Conservation (phyloP, 2,329 filamentous ascomycete species). For the Alternaria angustiovoidea region DNA sequence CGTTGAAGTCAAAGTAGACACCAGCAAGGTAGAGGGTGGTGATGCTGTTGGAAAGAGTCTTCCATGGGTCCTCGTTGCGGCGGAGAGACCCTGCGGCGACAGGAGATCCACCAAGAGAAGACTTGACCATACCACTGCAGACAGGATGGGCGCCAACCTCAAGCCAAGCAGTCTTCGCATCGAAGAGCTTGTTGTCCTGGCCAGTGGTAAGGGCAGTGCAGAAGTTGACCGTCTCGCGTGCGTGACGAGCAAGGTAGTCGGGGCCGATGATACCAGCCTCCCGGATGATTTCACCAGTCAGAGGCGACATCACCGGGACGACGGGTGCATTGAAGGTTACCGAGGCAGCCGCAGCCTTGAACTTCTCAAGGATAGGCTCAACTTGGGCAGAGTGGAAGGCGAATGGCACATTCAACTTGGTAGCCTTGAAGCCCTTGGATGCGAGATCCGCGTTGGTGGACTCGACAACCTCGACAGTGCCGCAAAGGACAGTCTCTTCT, state of each 20-base stretch:
- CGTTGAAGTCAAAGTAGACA: constrained; percentile 72
- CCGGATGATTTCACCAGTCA: constrained; percentile 67
- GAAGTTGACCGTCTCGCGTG: constrained; percentile 75
- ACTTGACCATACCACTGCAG: constrained; percentile 72
- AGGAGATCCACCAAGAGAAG: constrained; percentile 64
- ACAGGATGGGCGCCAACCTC: constrained; percentile 80
- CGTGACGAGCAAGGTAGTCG: constrained; percentile 70
- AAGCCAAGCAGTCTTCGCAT: constrained; percentile 73
- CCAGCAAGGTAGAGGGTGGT: constrained; percentile 69
- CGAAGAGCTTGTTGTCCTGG: constrained; percentile 65
- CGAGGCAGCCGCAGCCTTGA: constrained; percentile 62
- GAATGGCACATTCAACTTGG: constrained; percentile 70
- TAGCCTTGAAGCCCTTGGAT: constrained; percentile 65
- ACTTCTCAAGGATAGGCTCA: constrained; percentile 68
- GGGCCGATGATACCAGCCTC: constrained; percentile 66
- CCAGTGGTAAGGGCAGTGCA: constrained; percentile 67
- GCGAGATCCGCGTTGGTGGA: constrained; percentile 60
- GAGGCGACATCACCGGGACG: constrained; percentile 72
- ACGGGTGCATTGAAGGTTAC: constrained; percentile 66
- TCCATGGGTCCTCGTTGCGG: constrained; percentile 69
- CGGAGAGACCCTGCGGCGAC: constrained; percentile 68
- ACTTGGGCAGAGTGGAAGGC: constrained; percentile 73
- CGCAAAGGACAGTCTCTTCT: constrained; percentile 76
- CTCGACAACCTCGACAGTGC: constrained; percentile 67
- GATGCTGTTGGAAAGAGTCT: constrained; percentile 67